Evolutionary conservation across 106 monocot genomes (phyloP).

Genomic region (Dendrobium huoshanense): DNA sequence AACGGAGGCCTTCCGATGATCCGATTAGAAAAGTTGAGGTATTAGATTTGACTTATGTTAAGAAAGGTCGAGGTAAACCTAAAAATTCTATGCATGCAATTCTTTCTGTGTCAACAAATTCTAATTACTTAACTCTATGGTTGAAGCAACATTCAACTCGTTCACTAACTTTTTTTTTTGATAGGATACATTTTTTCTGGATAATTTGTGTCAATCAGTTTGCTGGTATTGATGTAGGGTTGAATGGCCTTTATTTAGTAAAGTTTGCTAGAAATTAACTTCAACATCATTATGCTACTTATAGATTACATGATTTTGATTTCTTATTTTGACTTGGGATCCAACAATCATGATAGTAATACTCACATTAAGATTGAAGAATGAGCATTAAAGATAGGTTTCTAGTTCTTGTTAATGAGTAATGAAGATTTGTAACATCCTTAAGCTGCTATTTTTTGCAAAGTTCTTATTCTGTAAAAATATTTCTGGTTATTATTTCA

Average conservation of each 20-base stretch:
- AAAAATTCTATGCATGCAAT: neutral
- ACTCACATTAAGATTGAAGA: neutral
- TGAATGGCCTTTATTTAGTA: slow-evolving; percentile 6
- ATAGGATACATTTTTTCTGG: neutral
- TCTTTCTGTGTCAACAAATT: neutral
- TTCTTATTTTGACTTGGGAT: neutral
- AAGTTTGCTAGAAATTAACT: neutral
- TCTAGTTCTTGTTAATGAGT: neutral
- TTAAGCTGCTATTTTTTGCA: neutral
- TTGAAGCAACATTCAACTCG: neutral
- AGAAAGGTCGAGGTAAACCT: too few species aligned
- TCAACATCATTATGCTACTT: neutral
- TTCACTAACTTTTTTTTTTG: neutral
- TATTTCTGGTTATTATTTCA: slow-evolving; percentile 17
- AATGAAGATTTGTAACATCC: neutral
- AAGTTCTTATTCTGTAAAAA: neutral
- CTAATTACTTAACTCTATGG: neutral
- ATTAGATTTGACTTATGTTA: too few species aligned
- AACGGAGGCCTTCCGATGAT: too few species aligned
- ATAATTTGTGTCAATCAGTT: neutral
- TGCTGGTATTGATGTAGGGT: neutral
- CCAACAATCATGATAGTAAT: neutral
- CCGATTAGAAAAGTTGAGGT: too few species aligned
- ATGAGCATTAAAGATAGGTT: neutral
- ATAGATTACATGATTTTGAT: neutral